A percentile compares a stretch with the other conserved stretches of the same genome.
Evolutionary conservation across 148 eudicot genomes (phyloP).

Genomic region (Amaranthus hypochondriacus): DNA sequence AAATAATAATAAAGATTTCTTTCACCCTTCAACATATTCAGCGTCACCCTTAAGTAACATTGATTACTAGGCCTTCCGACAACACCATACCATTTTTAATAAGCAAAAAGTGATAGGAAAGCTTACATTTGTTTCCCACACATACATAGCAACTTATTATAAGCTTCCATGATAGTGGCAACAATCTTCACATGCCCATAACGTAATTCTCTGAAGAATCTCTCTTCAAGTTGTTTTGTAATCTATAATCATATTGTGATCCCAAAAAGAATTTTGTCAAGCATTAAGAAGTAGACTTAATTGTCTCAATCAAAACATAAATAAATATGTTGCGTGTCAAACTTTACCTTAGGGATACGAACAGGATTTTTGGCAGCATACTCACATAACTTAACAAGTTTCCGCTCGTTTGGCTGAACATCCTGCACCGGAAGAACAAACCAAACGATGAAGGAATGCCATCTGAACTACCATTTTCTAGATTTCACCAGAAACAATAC

Average conservation of each 20-base stretch:
- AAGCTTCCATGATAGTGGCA: constrained; percentile 52
- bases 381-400: constrained; percentile 84
- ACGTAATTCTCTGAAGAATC: constrained; percentile 83
- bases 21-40: background rate
- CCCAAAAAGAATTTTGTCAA: background rate
- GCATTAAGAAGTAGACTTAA: background rate
- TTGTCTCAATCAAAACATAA: background rate
- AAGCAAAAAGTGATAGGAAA: background rate
- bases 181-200: constrained; percentile 57
- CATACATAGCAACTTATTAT: constrained; percentile 60
- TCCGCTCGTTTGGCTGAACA: constrained; percentile 63
- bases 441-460: constrained; percentile 2
- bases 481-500: background rate
- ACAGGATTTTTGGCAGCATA: constrained; percentile 95
- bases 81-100: background rate
- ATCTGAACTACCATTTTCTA: background rate
- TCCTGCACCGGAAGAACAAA: constrained; percentile 43
- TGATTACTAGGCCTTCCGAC: background rate
- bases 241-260: constrained; percentile 39
- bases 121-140: constrained; percentile 89
- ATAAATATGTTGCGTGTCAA: background rate
- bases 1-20: background rate
- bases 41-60: background rate
- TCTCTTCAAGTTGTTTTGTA: constrained; percentile 82
- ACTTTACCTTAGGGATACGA: constrained; percentile 80